phyloP scores from a whole-genome alignment of 176 grass and related monocot genomes.

The Carex myosuroides region DNA sequence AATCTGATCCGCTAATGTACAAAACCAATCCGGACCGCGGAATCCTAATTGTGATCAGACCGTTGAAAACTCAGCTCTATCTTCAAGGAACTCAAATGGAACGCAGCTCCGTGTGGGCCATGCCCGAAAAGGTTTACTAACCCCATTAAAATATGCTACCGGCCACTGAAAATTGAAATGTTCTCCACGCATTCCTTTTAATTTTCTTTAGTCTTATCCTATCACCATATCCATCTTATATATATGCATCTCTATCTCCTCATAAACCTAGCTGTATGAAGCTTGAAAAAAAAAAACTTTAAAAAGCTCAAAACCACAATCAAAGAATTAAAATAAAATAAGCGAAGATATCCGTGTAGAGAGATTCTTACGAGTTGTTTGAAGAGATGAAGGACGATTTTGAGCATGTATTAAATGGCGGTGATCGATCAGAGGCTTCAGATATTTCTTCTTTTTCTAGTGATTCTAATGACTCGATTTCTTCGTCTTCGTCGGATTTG shows the following conservation, averaged over 20 bases:
- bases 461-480: slow-evolving; percentile 12
- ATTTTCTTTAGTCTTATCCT: background rate
- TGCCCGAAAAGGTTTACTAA: background rate
- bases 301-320: background rate
- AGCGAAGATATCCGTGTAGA: background rate
- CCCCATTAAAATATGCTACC: slow-evolving; percentile 3
- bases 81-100: background rate
- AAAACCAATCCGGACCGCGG: background rate
- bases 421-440: background rate
- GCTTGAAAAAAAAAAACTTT: background rate
- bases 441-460: background rate
- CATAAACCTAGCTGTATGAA: background rate
- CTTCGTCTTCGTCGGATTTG: background rate
- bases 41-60: background rate
- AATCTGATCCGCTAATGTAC: background rate
- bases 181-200: slow-evolving; percentile 17
- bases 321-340: too few relatives aligned
- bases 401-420: background rate
- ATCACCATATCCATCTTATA: background rate
- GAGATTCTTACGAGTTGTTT: background rate
- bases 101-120: background rate
- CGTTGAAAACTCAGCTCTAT: background rate
- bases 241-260: background rate
- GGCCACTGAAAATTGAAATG: slow-evolving; percentile 19
- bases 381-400: background rate